Evolutionary conservation across 805 yeast genomes (phyloP), one percentile per base, ranked within the genome.

Genomic region (Blastobotrys americana): DNA sequence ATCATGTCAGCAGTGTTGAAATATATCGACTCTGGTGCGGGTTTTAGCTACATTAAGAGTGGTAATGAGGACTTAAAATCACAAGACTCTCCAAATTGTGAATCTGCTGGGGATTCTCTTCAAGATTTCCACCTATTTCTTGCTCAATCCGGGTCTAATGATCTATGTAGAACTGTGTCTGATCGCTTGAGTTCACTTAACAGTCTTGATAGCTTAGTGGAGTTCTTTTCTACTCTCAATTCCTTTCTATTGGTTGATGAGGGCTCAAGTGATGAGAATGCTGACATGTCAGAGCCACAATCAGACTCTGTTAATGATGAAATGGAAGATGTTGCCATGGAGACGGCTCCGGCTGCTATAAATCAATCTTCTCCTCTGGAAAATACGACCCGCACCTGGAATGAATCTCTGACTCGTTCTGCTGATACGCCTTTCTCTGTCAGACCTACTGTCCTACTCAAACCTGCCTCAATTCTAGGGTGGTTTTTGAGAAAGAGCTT

Each of bases 1-100:
- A 53, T 20, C 58, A 71, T 15, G 67, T 36, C 43, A 42, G 40
- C 41, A 28, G 41, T 56, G 1, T 9, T 55, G 19, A 43, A 50
- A 34, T 49, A 43, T 23, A 41, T 53, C 22, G 54, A 43, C 18
- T 40, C 42, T 5, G 25, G 28, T 20, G 43, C 23, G 9, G 45
- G 21, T 6, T 36, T 47, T 19, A 22, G 37, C 16, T 25, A n/a
- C 10, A 13, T 19, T 18, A 18, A 25, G 34, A 36, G 35, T 18
- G 37, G 38, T 4, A 37, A 33, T 21, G 35, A 31, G 34, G 36
- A 25, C 3, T 17, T 43, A 17, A 41, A 34, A 6, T 21, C 37
- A 6, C 22, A 39, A 3, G 31, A 25, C 13, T 13, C 31, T 25
- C 27, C 19, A 15, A 20, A 39, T 15, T 23, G 33, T 2, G n/a